Evolutionary conservation across 2,329 filamentous ascomycete species (phyloP).

Genomic region (Trichoderma harzianum): DNA sequence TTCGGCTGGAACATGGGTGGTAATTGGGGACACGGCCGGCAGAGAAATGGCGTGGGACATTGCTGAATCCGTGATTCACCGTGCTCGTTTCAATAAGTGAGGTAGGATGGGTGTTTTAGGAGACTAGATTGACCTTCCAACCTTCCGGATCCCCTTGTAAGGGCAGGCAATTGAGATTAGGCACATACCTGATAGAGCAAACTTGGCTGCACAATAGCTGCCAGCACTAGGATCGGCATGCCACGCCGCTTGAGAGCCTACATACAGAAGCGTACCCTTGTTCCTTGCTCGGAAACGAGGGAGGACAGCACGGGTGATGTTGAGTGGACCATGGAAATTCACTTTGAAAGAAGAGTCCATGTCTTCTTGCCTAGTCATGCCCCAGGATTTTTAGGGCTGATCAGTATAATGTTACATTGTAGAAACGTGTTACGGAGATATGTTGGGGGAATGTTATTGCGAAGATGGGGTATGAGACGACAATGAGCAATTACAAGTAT

Average conservation of each 20-base stretch:
- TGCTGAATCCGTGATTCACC: neutral
- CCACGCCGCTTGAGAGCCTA: slow-evolving; percentile 37
- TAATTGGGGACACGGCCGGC: neutral
- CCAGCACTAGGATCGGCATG: slow-evolving; percentile 30
- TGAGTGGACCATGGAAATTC: slow-evolving; percentile 39
- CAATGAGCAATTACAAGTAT: neutral
- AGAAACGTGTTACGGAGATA: neutral
- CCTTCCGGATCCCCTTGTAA: neutral
- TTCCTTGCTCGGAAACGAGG: slow-evolving; percentile 31
- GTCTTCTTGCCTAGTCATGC: slow-evolving; percentile 23
- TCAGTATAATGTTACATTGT: neutral
- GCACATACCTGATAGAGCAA: slow-evolving; percentile 30
- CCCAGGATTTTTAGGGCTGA: neutral
- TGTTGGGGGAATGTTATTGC: neutral
- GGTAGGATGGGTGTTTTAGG: neutral
- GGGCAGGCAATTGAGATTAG: neutral
- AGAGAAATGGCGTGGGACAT: neutral
- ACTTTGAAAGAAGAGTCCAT: slow-evolving; percentile 29
- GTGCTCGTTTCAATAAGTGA: neutral
- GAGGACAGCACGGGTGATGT: slow-evolving; percentile 34
- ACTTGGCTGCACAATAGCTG: slow-evolving; percentile 33
- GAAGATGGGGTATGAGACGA: neutral
- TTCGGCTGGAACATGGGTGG: neutral
- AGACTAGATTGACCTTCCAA: neutral
- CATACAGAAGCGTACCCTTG: slow-evolving; percentile 32